Percentiles rank a stretch among this genome's conserved stretches.
Evolutionary conservation across 495 filamentous ascomycete species (phyloP).

Genomic region (Neurospora cerealis): DNA sequence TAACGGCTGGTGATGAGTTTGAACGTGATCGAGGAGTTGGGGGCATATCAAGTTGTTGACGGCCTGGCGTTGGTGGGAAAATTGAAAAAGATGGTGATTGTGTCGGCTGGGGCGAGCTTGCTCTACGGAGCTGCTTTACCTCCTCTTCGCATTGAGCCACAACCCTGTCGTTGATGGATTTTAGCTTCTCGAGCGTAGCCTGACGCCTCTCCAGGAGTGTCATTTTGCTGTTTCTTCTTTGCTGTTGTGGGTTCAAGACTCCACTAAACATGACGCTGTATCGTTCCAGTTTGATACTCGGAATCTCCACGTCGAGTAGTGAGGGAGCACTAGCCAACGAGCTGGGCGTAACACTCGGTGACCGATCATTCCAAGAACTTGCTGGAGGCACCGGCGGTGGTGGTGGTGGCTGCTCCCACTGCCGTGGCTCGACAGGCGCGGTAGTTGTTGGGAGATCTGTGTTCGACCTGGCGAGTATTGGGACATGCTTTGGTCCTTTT

Average conservation of each 20-base stretch:
- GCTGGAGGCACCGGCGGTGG: neutral
- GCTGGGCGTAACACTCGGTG: neutral
- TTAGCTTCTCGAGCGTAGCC: conserved; percentile 56
- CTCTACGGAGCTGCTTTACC: conserved; percentile 31
- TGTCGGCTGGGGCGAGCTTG: conserved; percentile 49
- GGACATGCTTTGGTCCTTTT: conserved; percentile 24
- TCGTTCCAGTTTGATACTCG: conserved; percentile 68
- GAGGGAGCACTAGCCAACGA: conserved; percentile 4
- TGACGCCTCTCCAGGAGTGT: conserved; percentile 57
- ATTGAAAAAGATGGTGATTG: conserved; percentile 52
- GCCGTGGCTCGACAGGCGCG: neutral
- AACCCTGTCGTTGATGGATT: conserved; percentile 37
- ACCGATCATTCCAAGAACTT: neutral
- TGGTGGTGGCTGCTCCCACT: neutral
- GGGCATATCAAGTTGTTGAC: conserved; percentile 18
- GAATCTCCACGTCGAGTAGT: conserved; percentile 68
- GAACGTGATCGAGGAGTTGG: conserved; percentile 43
- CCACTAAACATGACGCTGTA: conserved; percentile 93
- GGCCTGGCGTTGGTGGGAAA: conserved; percentile 48
- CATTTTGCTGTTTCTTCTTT: conserved; percentile 5
- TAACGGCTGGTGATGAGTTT: conserved; percentile 46
- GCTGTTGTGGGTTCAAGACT: conserved; percentile 41
- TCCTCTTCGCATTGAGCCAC: conserved; percentile 24
- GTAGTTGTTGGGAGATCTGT: conserved; percentile 17
- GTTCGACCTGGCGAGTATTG: conserved; percentile 26